Conservation (phyloP, 139 green algal species). For the Zygnema circumcarinatum region DNA sequence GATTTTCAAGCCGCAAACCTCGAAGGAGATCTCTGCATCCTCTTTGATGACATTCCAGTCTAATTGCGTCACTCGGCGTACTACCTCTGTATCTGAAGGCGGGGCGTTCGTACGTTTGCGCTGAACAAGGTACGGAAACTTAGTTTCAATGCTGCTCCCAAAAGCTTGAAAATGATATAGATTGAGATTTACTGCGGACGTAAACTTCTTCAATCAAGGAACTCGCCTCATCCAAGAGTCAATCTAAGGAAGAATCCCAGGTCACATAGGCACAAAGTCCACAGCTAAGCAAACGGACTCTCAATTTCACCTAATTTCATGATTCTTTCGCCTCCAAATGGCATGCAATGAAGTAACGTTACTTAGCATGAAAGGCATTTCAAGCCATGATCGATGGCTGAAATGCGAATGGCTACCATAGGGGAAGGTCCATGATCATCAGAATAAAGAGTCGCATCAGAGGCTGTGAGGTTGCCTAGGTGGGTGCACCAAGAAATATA, state of each 20-base stretch:
- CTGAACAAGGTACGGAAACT: slow-evolving; percentile 39
- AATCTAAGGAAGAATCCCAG: not conserved
- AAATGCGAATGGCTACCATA: too few species aligned
- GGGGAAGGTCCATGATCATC: too few species aligned
- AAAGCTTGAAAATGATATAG: not conserved
- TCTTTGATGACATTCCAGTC: slow-evolving; percentile 48
- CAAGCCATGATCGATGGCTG: too few species aligned
- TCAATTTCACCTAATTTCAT: not conserved
- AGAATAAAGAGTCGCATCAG: too few species aligned
- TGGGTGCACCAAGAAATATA: not conserved
- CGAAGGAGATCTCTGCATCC: not conserved
- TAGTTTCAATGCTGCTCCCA: slow-evolving; percentile 9
- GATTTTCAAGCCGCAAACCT: slow-evolving; percentile 27
- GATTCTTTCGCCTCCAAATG: not conserved
- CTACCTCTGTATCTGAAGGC: not conserved
- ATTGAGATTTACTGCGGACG: not conserved
- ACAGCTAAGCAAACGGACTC: too few species aligned
- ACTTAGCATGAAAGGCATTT: too few species aligned
- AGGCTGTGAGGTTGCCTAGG: too few species aligned
- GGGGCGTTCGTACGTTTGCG: not conserved
- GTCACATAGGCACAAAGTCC: not conserved
- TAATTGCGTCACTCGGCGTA: slow-evolving; percentile 44
- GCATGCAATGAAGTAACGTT: too few species aligned
- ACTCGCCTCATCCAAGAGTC: not conserved
- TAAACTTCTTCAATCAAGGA: not conserved